A percentile compares a stretch with the other conserved stretches of the same genome.
These are phyloP conservation scores for Teunomyces kruisii DNA, from an alignment of 805 yeast species.

Conservation along the genomic window DNA sequence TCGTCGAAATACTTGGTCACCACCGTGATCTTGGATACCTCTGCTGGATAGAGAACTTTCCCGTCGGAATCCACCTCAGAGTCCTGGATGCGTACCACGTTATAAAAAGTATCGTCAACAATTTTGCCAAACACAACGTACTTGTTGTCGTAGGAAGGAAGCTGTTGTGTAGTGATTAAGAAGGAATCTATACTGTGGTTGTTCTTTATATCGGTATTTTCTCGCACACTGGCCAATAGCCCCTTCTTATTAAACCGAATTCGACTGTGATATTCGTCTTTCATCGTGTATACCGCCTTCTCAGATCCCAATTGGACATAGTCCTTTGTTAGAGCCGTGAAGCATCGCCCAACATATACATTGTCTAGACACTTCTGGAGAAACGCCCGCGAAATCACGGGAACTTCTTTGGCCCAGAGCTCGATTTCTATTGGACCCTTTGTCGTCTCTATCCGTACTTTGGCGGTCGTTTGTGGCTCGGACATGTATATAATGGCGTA, in stretches of 20 bases:
- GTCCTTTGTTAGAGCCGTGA: conserved; percentile 39
- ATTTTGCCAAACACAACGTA: conserved; percentile 55
- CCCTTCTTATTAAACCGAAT: conserved; percentile 55
- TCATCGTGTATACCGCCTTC: conserved; percentile 11
- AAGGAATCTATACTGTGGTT: conserved; percentile 26
- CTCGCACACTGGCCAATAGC: conserved; percentile 49
- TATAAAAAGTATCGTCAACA: conserved; percentile 55
- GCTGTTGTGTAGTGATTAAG: conserved; percentile 46
- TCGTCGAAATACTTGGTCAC: conserved; percentile 51
- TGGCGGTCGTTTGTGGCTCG: conserved; percentile 61
- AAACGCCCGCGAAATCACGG: conserved; percentile 47
- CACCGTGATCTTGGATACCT: conserved; percentile 41
- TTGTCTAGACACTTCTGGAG: conserved; percentile 49
- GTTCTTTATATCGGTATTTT: conserved; percentile 19
- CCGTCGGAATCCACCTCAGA: conserved; percentile 43
- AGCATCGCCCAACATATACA: conserved; percentile 38
- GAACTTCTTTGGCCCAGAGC: conserved; percentile 69
- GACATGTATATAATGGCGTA: conserved; percentile 4
- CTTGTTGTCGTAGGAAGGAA: conserved; percentile 44
- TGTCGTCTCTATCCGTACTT: conserved; percentile 53
- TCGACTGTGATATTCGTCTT: conserved; percentile 51
- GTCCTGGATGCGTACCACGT: conserved; percentile 48
- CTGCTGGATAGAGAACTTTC: conserved; percentile 54
- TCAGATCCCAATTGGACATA: conserved; percentile 34
- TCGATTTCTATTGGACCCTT: conserved; percentile 62